Base-by-base conservation (phyloP, 495 filamentous ascomycete species). In the Penicillium coprophilum region DNA sequence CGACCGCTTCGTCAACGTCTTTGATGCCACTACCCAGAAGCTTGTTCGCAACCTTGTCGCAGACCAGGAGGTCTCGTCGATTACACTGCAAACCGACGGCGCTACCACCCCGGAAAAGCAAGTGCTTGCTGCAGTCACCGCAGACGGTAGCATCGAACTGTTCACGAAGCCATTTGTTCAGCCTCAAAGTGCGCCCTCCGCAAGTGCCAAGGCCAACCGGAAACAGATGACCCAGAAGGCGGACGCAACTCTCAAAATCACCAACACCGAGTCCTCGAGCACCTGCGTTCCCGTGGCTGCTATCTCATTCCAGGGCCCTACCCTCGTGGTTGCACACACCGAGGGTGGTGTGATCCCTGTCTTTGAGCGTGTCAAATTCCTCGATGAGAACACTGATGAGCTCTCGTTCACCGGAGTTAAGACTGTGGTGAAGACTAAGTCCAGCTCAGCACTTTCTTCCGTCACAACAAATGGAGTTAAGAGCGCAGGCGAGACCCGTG, bases 391-490 rank as follows among this genome's bases (percentile, higher is more conserved):
- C 32, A 79, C 74, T 41, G 76, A 80, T 1, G 65, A 76, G 51
- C 60, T 85, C 6, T 60, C 71, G 3, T 72, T 84, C 39, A 72
- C 63, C 2, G 82, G 80, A 19, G 52, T 58, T 3, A 77, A 76
- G 61, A 75, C 76, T 24, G 66, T 85, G 12, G 56, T 69, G 6
- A 78, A 75, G 58, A 74, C 61, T 46, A 84, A 80, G 60, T 71
- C 71, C 27, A 70, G 66, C 51, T 73, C 71, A 12, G 68, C 73
- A 15, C 61, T 82, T 24, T 65, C 69, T 53, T 73, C 71, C 3
- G 71, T 58, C 17, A 71, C 69, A 32, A 84, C 82, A 69, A 84
- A 85, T 55, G 85, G 81, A 44, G 78, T 81, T 31, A 89, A 85
- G 58, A 75, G 83, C 20, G 61, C 80, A 31, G 82, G 77, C 39